Base-by-base conservation (phyloP, 306 rosid genomes). In the Echinosophora koreensis region DNA sequence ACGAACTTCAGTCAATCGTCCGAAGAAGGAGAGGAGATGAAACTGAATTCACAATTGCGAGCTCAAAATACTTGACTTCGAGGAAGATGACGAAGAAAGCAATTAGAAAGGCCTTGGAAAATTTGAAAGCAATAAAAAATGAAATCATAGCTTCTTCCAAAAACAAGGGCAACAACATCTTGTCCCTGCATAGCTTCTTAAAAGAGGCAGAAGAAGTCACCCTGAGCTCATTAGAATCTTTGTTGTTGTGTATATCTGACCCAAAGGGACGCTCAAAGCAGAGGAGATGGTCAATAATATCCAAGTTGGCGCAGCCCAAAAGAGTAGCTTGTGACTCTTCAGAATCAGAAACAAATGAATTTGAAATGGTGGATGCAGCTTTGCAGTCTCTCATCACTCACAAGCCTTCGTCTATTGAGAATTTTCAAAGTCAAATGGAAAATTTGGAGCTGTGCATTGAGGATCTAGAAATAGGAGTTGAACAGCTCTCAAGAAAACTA, bases 401-500 rank as follows among this genome's bases (percentile, higher is more conserved):
- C 51, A 60, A 77, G 81, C 12, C 34, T 44, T 72, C 83, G 44
- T 73, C 71, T 44, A 11, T 4, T 50, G 83, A 84, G 30, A 59
- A 22, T 14, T 67, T 81, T 14, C 85, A 16, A 4, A 73, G 59
- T 28, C 16, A 52, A 27, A 16, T 77, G 61, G 86, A 78, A 71
- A 37, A 79, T 42, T 49, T 79, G 56, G 80, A 60, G 72, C 22
- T 62, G 50, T 70, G 82, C 80, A 66, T 82, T 71, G 74, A 71
- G 37, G 68, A 86, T 80, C 75, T 76, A 70, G 83, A 82, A 47
- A 67, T 59, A 37, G 81, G 71, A 46, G 17, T 82, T 71, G 85
- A 82, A 12, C 22, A 12, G 22, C 71, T 83, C 22, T 83, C 81
- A 55, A 76, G 85, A 66, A 62, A 83, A 39, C 57, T 86, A 62